These are phyloP conservation scores for Theobroma cacao DNA, from an alignment of 345 rosid species.

Conservation along the genomic window DNA sequence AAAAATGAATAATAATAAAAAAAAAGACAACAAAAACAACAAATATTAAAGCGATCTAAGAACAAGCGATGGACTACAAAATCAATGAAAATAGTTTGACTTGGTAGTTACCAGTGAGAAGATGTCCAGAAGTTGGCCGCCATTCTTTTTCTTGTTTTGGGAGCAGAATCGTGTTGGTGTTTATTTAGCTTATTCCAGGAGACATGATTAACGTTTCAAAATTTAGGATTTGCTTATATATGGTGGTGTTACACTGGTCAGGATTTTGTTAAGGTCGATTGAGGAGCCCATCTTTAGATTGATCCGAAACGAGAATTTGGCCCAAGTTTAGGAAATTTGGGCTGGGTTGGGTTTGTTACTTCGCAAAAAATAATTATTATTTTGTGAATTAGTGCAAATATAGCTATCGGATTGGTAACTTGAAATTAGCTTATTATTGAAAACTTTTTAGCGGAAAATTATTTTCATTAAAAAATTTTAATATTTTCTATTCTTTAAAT, in stretches of 20 bases:
- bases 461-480: too few species aligned
- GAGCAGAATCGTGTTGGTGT: background rate
- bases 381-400: too few species aligned
- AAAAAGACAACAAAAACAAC: background rate
- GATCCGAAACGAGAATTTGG: background rate
- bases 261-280: background rate
- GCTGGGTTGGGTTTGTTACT: background rate
- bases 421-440: too few species aligned
- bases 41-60: background rate
- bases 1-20: slow-evolving; percentile 5
- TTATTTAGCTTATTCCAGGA: background rate
- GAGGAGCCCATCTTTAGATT: background rate
- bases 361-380: too few species aligned
- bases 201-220: background rate
- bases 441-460: too few species aligned
- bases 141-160: slow-evolving; percentile 29
- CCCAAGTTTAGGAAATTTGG: background rate
- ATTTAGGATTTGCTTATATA: background rate
- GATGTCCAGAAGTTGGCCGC: slow-evolving; percentile 98
- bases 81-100: background rate
- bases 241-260: background rate
- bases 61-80: background rate
- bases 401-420: too few species aligned
- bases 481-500: too few species aligned
- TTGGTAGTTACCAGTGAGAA: slow-evolving; percentile 56